A percentile compares a stretch with the other conserved stretches of the same genome.
Conservation (phyloP, 345 rosid species). For the Crucihimalaya himalaica region DNA sequence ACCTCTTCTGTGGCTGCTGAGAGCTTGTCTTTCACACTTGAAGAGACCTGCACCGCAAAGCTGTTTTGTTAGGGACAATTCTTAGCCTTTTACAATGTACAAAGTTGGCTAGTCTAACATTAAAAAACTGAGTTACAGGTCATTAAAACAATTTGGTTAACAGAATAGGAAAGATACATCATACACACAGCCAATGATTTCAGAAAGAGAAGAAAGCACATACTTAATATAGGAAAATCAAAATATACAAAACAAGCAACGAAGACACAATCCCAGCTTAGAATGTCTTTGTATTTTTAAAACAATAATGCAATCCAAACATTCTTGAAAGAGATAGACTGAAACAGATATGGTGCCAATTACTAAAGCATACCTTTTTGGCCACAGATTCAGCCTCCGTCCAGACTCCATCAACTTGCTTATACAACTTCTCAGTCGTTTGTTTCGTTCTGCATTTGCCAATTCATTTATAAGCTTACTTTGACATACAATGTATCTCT, state of each 20-base stretch:
- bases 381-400: constrained; percentile 88
- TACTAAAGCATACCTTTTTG: constrained; percentile 59
- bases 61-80: background rate
- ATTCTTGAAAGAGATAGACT: background rate
- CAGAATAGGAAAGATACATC: background rate
- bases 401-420: constrained; percentile 85
- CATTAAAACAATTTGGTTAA: background rate
- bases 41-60: constrained; percentile 68
- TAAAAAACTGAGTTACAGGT: background rate
- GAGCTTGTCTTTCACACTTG: constrained; percentile 72
- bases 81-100: constrained; percentile 17
- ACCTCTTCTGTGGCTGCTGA: constrained; percentile 93
- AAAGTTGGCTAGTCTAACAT: constrained; percentile 5
- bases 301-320: background rate
- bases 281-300: background rate
- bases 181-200: background rate
- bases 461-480: constrained; percentile 62
- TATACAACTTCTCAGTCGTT: constrained; percentile 85
- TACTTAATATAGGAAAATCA: background rate
- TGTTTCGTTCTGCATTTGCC: constrained; percentile 88
- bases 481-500: constrained; percentile 58
- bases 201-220: constrained; percentile 12
- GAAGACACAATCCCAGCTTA: background rate
- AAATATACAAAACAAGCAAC: background rate
- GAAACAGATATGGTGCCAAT: background rate